Conservation (phyloP, 2,329 filamentous ascomycete species). For the Leptographium lundbergii region DNA sequence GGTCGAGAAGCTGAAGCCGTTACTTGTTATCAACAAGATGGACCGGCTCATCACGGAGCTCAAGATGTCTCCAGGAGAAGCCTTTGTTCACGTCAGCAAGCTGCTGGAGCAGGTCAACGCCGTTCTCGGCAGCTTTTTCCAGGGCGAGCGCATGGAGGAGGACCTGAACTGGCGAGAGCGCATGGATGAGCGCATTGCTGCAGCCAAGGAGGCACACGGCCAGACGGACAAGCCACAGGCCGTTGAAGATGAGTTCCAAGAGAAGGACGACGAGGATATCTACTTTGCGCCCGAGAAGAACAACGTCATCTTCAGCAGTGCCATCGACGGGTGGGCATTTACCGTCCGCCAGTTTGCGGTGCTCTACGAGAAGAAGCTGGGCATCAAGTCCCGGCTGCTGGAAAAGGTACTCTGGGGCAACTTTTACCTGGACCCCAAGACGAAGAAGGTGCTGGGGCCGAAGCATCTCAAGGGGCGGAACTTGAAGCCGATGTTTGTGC, state of each 20-base stretch:
- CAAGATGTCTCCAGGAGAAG: constrained; percentile 83
- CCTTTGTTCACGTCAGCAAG: constrained; percentile 78
- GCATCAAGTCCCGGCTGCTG: constrained; percentile 75
- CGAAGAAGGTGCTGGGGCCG: constrained; percentile 77
- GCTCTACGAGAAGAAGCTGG: constrained; percentile 92
- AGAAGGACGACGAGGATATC: constrained; percentile 88
- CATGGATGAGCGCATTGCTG: constrained; percentile 75
- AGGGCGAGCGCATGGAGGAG: constrained; percentile 97
- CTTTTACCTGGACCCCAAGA: constrained; percentile 93
- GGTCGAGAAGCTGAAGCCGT: constrained; percentile 87
- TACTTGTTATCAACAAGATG: constrained; percentile 97
- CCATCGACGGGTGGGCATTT: constrained; percentile 98
- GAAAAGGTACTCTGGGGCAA: constrained; percentile 96
- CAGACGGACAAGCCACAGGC: constrained; percentile 55
- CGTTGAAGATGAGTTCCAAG: constrained; percentile 64
- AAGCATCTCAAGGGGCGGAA: constrained; percentile 89
- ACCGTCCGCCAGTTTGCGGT: constrained; percentile 88
- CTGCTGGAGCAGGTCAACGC: constrained; percentile 94
- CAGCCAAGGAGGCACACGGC: constrained; percentile 26
- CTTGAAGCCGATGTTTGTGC: constrained; percentile 94
- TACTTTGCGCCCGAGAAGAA: constrained; percentile 98
- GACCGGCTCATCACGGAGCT: constrained; percentile 88
- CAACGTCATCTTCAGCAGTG: constrained; percentile 97
- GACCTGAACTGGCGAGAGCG: constrained; percentile 90
- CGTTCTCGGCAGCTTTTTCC: constrained; percentile 93